Evolutionary conservation across 805 yeast species (phyloP).

Genomic region (Cyberlindnera petersonii): DNA sequence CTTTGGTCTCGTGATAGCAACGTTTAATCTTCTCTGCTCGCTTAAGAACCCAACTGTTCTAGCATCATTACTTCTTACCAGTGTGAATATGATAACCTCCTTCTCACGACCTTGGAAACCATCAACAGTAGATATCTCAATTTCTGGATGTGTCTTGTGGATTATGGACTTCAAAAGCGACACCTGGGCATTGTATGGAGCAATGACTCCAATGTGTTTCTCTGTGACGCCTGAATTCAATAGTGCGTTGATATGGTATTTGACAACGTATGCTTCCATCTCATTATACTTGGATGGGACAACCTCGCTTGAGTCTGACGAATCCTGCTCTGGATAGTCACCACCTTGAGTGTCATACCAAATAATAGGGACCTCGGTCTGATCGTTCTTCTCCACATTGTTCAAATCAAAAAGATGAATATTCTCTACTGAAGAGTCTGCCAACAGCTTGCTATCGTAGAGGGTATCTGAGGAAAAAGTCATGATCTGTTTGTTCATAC

Average conservation of each 20-base stretch:
- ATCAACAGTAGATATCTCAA: slow-evolving; percentile 89
- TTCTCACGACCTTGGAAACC: slow-evolving; percentile 97
- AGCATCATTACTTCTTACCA: slow-evolving; percentile 75
- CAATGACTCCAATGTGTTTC: slow-evolving; percentile 71
- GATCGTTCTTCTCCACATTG: slow-evolving; percentile 46
- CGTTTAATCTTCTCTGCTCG: slow-evolving; percentile 80
- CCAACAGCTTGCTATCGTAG: slow-evolving; percentile 59
- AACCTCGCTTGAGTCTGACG: slow-evolving; percentile 27
- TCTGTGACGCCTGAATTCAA: slow-evolving; percentile 48
- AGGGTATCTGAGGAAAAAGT: slow-evolving; percentile 64
- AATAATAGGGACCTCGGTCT: slow-evolving; percentile 51
- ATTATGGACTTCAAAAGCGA: slow-evolving; percentile 36
- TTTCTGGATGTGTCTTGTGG: slow-evolving; percentile 27
- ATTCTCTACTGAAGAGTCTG: slow-evolving; percentile 54
- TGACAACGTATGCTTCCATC: slow-evolving; percentile 64
- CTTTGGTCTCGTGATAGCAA: slow-evolving; percentile 88
- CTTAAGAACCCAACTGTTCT: slow-evolving; percentile 76
- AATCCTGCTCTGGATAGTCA: slow-evolving; percentile 61
- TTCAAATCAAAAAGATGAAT: slow-evolving; percentile 55
- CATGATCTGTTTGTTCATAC: slow-evolving; percentile 84
- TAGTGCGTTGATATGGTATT: slow-evolving; percentile 51
- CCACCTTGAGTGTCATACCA: slow-evolving; percentile 97
- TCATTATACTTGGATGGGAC: slow-evolving; percentile 68
- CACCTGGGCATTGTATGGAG: slow-evolving; percentile 92
- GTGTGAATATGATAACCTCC: slow-evolving; percentile 72